Evolutionary conservation across 2,329 filamentous ascomycete species (phyloP).

Genomic region (Emericellopsis atlantica): DNA sequence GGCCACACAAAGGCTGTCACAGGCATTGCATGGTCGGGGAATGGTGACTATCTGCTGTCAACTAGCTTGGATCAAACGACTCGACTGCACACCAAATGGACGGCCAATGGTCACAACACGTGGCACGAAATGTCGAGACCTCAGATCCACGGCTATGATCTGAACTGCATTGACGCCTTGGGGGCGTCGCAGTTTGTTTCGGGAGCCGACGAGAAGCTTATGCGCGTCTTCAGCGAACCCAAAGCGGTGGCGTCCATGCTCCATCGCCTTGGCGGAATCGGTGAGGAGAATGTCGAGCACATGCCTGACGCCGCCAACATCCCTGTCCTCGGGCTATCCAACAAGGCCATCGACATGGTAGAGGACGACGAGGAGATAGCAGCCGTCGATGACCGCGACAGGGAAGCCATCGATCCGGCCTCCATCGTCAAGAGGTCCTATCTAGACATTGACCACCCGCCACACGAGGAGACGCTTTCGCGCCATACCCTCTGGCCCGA

Average conservation of each 20-base stretch:
- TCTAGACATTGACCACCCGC: slow-evolving; percentile 59
- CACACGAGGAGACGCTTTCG: slow-evolving; percentile 79
- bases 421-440: slow-evolving; percentile 45
- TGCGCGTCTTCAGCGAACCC: slow-evolving; percentile 88
- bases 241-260: slow-evolving; percentile 70
- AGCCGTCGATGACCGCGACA: slow-evolving; percentile 31
- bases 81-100: slow-evolving; percentile 73
- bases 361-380: slow-evolving; percentile 35
- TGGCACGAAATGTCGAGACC: slow-evolving; percentile 96
- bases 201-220: slow-evolving; percentile 93
- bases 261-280: slow-evolving; percentile 51
- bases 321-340: slow-evolving; percentile 87
- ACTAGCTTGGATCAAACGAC: slow-evolving; percentile 91
- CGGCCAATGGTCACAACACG: slow-evolving; percentile 31
- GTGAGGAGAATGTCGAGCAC: slow-evolving; percentile 19
- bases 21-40: slow-evolving; percentile 71
- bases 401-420: slow-evolving; percentile 40
- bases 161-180: slow-evolving; percentile 82
- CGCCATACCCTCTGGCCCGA: slow-evolving; percentile 93
- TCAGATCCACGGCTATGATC: slow-evolving; percentile 95
- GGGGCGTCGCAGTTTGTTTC: slow-evolving; percentile 71
- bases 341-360: slow-evolving; percentile 67
- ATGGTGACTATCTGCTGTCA: slow-evolving; percentile 74
- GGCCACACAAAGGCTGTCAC: slow-evolving; percentile 77
- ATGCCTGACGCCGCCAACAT: slow-evolving; percentile 88